Conservation (phyloP, 1,139 yeast genomes). For the Sugiyamaella castrensis region DNA sequence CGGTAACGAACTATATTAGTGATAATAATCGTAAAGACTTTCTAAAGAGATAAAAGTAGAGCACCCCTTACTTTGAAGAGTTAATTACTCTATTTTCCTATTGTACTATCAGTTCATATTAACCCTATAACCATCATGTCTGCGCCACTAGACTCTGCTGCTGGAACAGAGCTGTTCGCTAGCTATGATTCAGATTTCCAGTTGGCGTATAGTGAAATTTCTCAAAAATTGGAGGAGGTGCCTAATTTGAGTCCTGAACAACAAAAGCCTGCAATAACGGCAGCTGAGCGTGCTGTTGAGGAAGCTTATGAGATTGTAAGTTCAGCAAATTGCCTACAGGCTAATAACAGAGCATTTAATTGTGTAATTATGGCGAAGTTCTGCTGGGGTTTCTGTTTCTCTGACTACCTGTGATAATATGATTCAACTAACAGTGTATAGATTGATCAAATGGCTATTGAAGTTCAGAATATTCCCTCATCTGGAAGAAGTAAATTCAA, state of each 20-base stretch:
- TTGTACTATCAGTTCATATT: too few relatives aligned
- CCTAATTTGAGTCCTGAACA: constrained; percentile 46
- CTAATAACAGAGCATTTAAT: neutral
- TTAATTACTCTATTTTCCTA: too few relatives aligned
- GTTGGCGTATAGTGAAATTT: constrained; percentile 67
- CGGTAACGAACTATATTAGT: too few relatives aligned
- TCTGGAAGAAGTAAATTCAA: constrained; percentile 65
- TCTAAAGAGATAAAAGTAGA: too few relatives aligned
- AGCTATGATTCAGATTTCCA: constrained; percentile 75
- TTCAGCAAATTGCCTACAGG: neutral
- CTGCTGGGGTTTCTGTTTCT: too few relatives aligned
- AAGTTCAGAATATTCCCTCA: constrained; percentile 76
- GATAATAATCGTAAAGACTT: too few relatives aligned
- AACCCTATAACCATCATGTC: neutral
- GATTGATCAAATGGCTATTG: constrained; percentile 75
- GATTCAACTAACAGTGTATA: too few relatives aligned
- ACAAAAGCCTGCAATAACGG: constrained; percentile 36
- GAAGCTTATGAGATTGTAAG: constrained; percentile 68
- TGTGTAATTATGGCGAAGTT: neutral
- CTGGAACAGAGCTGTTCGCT: constrained; percentile 51
- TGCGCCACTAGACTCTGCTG: constrained; percentile 12
- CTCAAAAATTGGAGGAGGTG: constrained; percentile 60
- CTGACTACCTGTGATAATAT: too few relatives aligned
- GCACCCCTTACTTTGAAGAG: too few relatives aligned
- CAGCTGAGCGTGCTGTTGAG: constrained; percentile 66